phyloP scores from a whole-genome alignment of 2,329 filamentous ascomycete species.

The Ascochyta pisi region DNA sequence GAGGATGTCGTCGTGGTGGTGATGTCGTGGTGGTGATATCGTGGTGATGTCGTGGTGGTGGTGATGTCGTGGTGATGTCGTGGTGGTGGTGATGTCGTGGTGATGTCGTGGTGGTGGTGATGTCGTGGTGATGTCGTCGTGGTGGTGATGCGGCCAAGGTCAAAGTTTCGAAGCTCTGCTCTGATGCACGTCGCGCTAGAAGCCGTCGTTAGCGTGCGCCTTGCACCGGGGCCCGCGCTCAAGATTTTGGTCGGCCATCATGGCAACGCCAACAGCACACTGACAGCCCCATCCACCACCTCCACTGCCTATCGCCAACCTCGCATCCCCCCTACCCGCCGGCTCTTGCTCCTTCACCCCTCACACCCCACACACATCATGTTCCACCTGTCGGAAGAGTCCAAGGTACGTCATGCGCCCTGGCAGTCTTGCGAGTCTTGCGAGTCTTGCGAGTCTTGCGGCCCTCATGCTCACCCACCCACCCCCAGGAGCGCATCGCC shows the following conservation, averaged over 20 bases:
- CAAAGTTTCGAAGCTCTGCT: constrained; percentile 37
- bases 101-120: neutral
- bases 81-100: neutral
- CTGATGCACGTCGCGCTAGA: constrained; percentile 15
- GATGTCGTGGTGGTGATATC: constrained; percentile 2
- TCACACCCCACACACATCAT: constrained; percentile 49
- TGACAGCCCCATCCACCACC: neutral
- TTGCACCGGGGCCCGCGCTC: constrained; percentile 12
- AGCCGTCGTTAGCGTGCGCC: constrained; percentile 16
- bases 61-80: neutral
- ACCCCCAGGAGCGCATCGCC: constrained; percentile 86
- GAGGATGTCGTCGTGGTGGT: neutral
- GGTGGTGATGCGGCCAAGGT: neutral
- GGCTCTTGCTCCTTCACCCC: neutral
- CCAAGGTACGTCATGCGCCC: constrained; percentile 70
- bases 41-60: neutral
- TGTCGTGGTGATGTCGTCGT: neutral
- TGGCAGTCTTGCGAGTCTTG: neutral
- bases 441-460: no score
- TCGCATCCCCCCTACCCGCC: constrained; percentile 4
- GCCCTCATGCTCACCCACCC: constrained; percentile 29
- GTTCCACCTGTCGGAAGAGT: constrained; percentile 85
- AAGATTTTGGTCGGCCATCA: constrained; percentile 33
- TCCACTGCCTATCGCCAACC: constrained; percentile 16
- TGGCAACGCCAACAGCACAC: constrained; percentile 6